These are phyloP conservation scores for Aspergillus sp. DNA, from an alignment of 2,329 filamentous ascomycete species.

Conservation along the genomic window DNA sequence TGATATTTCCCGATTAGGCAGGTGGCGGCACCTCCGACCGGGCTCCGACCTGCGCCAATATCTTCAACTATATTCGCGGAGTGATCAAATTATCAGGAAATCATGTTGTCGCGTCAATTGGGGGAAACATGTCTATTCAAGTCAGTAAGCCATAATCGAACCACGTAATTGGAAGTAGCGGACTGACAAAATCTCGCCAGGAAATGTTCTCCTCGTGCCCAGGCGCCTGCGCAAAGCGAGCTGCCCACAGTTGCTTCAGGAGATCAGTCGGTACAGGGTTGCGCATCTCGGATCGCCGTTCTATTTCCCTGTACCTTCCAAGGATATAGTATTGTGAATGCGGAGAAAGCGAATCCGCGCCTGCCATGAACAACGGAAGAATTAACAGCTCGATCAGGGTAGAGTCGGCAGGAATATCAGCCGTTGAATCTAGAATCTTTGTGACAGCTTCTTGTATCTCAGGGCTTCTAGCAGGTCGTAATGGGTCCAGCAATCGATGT, in stretches of 20 bases:
- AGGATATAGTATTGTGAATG: slow-evolving; percentile 34
- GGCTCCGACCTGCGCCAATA: neutral
- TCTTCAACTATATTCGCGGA: neutral
- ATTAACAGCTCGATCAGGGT: slow-evolving; percentile 29
- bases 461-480: slow-evolving; percentile 16
- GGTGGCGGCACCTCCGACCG: neutral
- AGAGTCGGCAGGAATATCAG: slow-evolving; percentile 22
- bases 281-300: slow-evolving; percentile 26
- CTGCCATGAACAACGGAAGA: slow-evolving; percentile 32
- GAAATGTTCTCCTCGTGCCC: slow-evolving; percentile 25
- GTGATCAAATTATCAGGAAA: slow-evolving; percentile 28
- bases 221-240: slow-evolving; percentile 19
- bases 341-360: slow-evolving; percentile 26
- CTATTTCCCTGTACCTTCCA: slow-evolving; percentile 25
- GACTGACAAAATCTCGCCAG: slow-evolving; percentile 31
- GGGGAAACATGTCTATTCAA: slow-evolving; percentile 22
- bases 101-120: slow-evolving; percentile 27
- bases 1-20: slow-evolving; percentile 13
- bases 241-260: slow-evolving; percentile 28
- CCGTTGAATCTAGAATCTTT: slow-evolving; percentile 27
- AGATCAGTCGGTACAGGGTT: slow-evolving; percentile 23
- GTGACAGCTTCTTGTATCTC: slow-evolving; percentile 29
- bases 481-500: slow-evolving; percentile 26
- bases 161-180: neutral
- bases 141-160: neutral